Evolutionary conservation across 1,139 yeast species (phyloP).

Genomic region (Debaryomyces robertsiae): DNA sequence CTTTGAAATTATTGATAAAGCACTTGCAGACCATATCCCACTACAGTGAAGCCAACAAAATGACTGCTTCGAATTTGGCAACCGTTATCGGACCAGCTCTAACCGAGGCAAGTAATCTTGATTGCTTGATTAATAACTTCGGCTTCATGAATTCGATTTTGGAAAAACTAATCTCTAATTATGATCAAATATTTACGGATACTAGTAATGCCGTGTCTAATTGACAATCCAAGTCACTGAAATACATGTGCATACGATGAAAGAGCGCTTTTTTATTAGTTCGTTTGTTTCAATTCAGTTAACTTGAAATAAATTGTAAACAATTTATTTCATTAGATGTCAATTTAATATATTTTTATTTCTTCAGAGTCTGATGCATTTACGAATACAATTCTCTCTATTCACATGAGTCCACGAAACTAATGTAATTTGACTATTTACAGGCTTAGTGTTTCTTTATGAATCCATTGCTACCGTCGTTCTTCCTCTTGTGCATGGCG

Average conservation of each 20-base stretch:
- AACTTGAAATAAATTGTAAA: not conserved
- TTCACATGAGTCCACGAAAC: not conserved
- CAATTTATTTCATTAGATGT: too few species aligned
- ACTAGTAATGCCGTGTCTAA: too few species aligned
- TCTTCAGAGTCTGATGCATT: slow-evolving; percentile 1
- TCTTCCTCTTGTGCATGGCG: slow-evolving; percentile 42
- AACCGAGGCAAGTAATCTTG: slow-evolving; percentile 58
- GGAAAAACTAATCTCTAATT: slow-evolving; percentile 51
- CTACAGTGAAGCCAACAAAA: slow-evolving; percentile 64
- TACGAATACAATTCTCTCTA: not conserved
- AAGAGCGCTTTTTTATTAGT: not conserved
- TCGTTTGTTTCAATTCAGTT: not conserved
- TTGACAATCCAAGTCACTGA: too few species aligned
- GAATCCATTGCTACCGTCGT: slow-evolving; percentile 35
- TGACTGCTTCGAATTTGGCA: slow-evolving; percentile 81
- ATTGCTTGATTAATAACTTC: slow-evolving; percentile 50
- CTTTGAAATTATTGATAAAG: slow-evolving; percentile 64
- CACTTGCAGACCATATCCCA: slow-evolving; percentile 69
- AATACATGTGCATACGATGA: not conserved
- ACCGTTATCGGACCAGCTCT: slow-evolving; percentile 71
- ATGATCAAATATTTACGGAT: slow-evolving; percentile 39
- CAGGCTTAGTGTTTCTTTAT: slow-evolving; percentile 41
- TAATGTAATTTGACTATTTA: slow-evolving; percentile 11
- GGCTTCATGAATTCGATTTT: slow-evolving; percentile 58
- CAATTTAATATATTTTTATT: slow-evolving; percentile 3